Base-by-base conservation (phyloP, 73 alveolate species). In the Symbiodinium natans region DNA sequence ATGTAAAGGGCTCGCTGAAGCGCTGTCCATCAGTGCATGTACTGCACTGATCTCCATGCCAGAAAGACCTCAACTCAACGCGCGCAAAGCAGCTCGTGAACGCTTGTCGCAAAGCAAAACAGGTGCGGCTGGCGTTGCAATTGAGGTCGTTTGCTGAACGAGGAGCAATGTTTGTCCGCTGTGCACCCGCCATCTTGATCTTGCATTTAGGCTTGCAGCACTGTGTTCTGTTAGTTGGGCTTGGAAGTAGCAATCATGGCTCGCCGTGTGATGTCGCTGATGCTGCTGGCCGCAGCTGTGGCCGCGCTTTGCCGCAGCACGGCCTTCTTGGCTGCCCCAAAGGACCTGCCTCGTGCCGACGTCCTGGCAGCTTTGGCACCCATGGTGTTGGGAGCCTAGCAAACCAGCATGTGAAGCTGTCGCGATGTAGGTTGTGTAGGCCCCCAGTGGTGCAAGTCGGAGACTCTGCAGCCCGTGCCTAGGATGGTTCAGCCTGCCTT, bases 361-460 rank as follows among this genome's bases (percentile, higher is more conserved):
- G 73, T 83, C 41, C 41, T 83, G 74, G 92, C 92, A 27, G 92
- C 74, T 38, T 27, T 83, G 48, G 92, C 92, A 40, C 92, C 92
- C 19, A 29, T 43, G 74, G 41, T 83, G 92, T n/a, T 36, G 33
- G 73, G 42, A 42, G 31, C 92, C 31, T 27, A 83, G 92, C 9
- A 38, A 27, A 63, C 68, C 0, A 52, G 56, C 56, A 11, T n/a
- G n/a, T n/a, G n/a, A n/a, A n/a, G n/a, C n/a, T n/a, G n/a, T n/a
- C n/a, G n/a, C n/a, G n/a, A n/a, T n/a, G n/a, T n/a, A n/a, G n/a
- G n/a, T n/a, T n/a, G n/a, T n/a, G 3, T 27, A 19, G 21, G 36
- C 75, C 1, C 27, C n/a, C 86, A 75, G 25, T 1, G 43, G 36
- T 52, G n/a, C n/a, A n/a, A n/a, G n/a, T n/a, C n/a, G n/a, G 29